Percentiles rank a stretch among this genome's conserved stretches.
These are phyloP conservation scores for Pleurotus ostreatus DNA, from an alignment of 768 basidiomycete species.

Conservation along the genomic window DNA sequence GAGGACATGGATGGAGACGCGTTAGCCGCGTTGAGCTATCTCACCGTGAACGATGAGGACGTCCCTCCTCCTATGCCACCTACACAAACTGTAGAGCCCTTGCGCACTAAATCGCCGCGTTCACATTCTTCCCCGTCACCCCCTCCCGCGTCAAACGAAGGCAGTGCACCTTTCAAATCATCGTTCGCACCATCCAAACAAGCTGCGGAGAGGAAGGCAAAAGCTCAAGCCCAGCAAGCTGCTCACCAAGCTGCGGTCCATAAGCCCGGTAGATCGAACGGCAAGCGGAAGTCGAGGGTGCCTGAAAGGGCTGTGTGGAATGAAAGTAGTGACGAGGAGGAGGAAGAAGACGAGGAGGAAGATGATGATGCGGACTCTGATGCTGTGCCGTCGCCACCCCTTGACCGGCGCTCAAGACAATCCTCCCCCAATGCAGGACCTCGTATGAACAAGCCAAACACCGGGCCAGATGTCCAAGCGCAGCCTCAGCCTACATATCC, in stretches of 20 bases:
- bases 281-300: conserved; percentile 58
- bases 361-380: conserved; percentile 71
- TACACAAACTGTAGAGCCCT: conserved; percentile 27
- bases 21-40: conserved; percentile 73
- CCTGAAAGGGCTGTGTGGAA: conserved; percentile 57
- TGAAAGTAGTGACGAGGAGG: conserved; percentile 81
- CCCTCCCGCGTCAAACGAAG: conserved; percentile 16
- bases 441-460: neutral
- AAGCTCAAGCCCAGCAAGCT: conserved; percentile 77
- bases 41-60: conserved; percentile 46
- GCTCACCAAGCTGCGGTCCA: conserved; percentile 76
- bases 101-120: conserved; percentile 23
- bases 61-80: conserved; percentile 18
- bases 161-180: conserved; percentile 55
- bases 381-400: conserved; percentile 28
- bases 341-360: conserved; percentile 82
- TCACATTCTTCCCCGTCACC: conserved; percentile 15
- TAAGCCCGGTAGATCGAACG: conserved; percentile 65
- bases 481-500: conserved; percentile 30
- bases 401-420: conserved; percentile 21
- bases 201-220: conserved; percentile 82
- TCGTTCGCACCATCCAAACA: conserved; percentile 86
- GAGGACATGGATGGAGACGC: conserved; percentile 58
- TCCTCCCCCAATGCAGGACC: conserved; percentile 13
- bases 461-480: conserved; percentile 16